Evolutionary conservation across 2,329 filamentous ascomycete species (phyloP).

Genomic region (Teratosphaeriaceae sp.): DNA sequence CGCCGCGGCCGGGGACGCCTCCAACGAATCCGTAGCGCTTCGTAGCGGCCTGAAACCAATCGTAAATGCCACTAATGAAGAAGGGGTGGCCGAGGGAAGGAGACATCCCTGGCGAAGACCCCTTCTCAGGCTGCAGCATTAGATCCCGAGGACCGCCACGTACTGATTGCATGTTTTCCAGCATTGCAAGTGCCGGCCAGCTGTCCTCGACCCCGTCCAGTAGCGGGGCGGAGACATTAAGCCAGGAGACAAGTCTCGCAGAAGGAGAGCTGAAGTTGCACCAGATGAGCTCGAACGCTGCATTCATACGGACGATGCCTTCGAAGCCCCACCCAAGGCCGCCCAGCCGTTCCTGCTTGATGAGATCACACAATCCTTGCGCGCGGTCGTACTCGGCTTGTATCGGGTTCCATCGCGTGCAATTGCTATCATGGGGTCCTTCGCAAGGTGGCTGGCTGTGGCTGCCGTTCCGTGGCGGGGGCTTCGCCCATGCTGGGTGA

Average conservation of each 20-base stretch:
- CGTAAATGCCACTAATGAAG: constrained; percentile 5
- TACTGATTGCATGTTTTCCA: background rate
- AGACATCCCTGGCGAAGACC: background rate
- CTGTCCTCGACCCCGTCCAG: constrained; percentile 1
- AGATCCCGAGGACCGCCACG: background rate
- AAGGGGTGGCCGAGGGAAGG: constrained; percentile 5
- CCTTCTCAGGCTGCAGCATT: background rate
- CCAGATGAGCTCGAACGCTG: constrained; percentile 62
- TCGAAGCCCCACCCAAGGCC: constrained; percentile 45
- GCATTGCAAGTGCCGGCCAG: background rate
- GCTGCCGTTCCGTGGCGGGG: constrained; percentile 13
- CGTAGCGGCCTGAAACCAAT: constrained; percentile 14
- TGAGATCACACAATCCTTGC: constrained; percentile 42
- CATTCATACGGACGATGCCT: constrained; percentile 59
- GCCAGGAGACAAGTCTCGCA: constrained; percentile 36
- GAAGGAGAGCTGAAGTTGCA: constrained; percentile 52
- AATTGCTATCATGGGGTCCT: background rate
- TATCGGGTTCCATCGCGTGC: constrained; percentile 29
- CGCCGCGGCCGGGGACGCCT: constrained; percentile 34
- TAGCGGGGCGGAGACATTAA: constrained; percentile 42
- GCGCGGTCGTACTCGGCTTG: constrained; percentile 44
- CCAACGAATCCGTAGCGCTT: constrained; percentile 31
- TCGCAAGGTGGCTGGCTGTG: too few relatives aligned
- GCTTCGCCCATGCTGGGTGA: constrained; percentile 6
- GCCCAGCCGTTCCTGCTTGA: constrained; percentile 34